A percentile compares a stretch with the other conserved stretches of the same genome.
Conservation (phyloP, 2,329 filamentous ascomycete genomes). For the Aspergillus glaucus region DNA sequence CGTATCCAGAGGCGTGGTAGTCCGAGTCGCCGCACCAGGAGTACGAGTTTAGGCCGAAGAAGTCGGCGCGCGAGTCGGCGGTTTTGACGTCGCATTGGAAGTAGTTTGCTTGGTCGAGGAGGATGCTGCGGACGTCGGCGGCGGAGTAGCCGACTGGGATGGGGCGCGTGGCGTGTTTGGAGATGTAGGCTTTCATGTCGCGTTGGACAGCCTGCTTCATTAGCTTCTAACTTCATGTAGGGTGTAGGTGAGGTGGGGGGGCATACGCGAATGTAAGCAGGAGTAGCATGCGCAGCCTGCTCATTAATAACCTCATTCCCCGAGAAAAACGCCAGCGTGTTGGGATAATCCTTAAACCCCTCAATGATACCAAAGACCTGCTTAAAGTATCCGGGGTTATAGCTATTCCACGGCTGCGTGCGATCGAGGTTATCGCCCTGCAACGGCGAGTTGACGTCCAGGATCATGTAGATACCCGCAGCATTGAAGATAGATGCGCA, state of each 20-base stretch:
- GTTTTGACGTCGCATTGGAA: constrained; percentile 51
- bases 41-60: constrained; percentile 63
- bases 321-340: constrained; percentile 60
- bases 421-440: constrained; percentile 52
- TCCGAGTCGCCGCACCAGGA: constrained; percentile 60
- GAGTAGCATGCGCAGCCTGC: constrained; percentile 47
- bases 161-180: constrained; percentile 48
- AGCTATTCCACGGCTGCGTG: constrained; percentile 48
- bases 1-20: constrained; percentile 50
- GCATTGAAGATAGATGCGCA: constrained; percentile 61
- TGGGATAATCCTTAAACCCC: constrained; percentile 61
- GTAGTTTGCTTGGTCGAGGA: constrained; percentile 56
- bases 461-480: constrained; percentile 60
- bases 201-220: constrained; percentile 51
- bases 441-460: constrained; percentile 60
- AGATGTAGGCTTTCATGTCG: constrained; percentile 64
- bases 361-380: constrained; percentile 60
- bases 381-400: constrained; percentile 50
- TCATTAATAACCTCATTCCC: constrained; percentile 66
- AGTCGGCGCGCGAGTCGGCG: constrained; percentile 50
- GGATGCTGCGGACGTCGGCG: constrained; percentile 56
- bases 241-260: background rate
- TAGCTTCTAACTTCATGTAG: background rate
- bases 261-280: constrained; percentile 52
- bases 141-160: constrained; percentile 66